Percentiles rank a stretch among this genome's conserved stretches.
phyloP scores from a whole-genome alignment of 306 rosid species.

The Malus orientalis region DNA sequence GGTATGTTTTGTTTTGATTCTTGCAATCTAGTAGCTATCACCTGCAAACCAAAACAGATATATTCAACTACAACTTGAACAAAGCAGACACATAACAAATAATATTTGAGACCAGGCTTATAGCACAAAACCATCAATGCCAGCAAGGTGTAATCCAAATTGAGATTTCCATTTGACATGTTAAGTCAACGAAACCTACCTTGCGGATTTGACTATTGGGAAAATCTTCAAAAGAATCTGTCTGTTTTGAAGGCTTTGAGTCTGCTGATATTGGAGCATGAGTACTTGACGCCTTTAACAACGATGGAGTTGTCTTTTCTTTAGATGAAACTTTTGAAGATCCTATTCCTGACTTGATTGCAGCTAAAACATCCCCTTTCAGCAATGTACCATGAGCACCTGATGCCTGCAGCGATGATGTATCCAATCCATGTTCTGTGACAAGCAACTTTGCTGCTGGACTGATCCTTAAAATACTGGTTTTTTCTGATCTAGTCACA shows the following conservation, averaged over 20 bases:
- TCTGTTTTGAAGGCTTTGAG: conserved; percentile 42
- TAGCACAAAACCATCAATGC: not conserved
- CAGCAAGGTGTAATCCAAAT: not conserved
- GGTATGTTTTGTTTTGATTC: conserved; percentile 91
- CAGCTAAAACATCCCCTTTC: conserved; percentile 89
- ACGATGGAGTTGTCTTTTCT: conserved; percentile 38
- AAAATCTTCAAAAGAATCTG: conserved; percentile 71
- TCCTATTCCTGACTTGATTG: conserved; percentile 66
- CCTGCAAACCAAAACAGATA: conserved; percentile 37
- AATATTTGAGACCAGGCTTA: not conserved
- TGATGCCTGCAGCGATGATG: conserved; percentile 62
- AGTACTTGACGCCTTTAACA: conserved; percentile 37
- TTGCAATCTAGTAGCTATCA: conserved; percentile 81
- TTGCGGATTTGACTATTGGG: conserved; percentile 92
- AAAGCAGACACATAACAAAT: not conserved
- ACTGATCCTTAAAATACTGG: conserved; percentile 52
- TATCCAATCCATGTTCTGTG: conserved; percentile 73
- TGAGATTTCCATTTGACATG: not conserved
- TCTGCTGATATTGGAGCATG: conserved; percentile 30
- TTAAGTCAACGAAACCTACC: conserved; percentile 34
- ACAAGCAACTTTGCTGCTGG: conserved; percentile 91
- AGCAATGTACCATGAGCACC: conserved; percentile 77
- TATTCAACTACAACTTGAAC: not conserved
- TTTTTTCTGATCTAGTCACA: conserved; percentile 34
- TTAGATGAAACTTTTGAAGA: conserved; percentile 47